A percentile compares a stretch with the other conserved stretches of the same genome.
Evolutionary conservation across 371 early-diverging fungal genomes (phyloP).

Genomic region (Ordospora colligata): DNA sequence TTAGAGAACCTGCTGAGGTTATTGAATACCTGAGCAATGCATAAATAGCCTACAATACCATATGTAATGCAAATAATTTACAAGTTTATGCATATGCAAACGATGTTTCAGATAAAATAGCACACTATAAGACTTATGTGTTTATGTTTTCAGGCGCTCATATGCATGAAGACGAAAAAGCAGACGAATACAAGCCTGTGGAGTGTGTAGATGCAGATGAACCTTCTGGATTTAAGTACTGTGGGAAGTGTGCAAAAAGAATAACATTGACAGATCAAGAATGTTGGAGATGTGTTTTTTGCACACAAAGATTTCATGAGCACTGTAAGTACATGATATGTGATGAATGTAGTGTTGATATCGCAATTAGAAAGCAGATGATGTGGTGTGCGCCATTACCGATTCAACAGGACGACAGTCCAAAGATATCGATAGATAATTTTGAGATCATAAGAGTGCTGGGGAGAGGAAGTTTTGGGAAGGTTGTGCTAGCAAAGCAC

Average conservation of each 20-base stretch:
- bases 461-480: slow-evolving; percentile 91
- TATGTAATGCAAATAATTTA: too few relatives aligned
- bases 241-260: slow-evolving; percentile 87
- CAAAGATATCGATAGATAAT: slow-evolving; percentile 66
- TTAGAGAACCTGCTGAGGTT: background rate
- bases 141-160: too few relatives aligned
- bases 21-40: too few relatives aligned
- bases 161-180: too few relatives aligned
- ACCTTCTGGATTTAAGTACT: slow-evolving; percentile 74
- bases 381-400: slow-evolving; percentile 31
- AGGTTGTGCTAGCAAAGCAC: slow-evolving; percentile 85
- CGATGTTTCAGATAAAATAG: too few relatives aligned
- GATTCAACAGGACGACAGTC: background rate
- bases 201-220: slow-evolving; percentile 66
- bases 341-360: slow-evolving; percentile 77
- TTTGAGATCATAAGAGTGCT: slow-evolving; percentile 79
- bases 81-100: too few relatives aligned
- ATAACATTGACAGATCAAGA: slow-evolving; percentile 64
- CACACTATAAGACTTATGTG: too few relatives aligned
- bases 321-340: slow-evolving; percentile 74
- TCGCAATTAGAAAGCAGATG: slow-evolving; percentile 63
- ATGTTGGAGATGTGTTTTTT: slow-evolving; percentile 62
- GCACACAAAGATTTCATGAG: slow-evolving; percentile 70
- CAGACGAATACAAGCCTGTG: too few relatives aligned
- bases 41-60: too few relatives aligned